Percentiles rank a stretch among this genome's conserved stretches.
These are phyloP conservation scores for Eucalyptus erythrocorys DNA, from an alignment of 345 rosid genomes.

Conservation along the genomic window DNA sequence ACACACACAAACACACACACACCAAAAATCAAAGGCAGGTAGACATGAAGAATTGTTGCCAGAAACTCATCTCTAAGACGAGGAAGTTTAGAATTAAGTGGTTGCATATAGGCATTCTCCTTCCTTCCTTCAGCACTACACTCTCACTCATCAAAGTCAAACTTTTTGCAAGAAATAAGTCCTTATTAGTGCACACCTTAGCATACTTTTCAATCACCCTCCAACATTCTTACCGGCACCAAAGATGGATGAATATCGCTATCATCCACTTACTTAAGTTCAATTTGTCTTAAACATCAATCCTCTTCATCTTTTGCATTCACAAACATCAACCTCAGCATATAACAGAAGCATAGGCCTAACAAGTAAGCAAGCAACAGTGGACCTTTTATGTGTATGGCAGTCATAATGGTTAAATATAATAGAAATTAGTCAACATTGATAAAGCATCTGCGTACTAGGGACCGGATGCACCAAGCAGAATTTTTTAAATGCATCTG, in stretches of 20 bases:
- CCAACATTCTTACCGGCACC: neutral
- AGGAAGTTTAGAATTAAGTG: neutral
- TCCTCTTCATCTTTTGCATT: neutral
- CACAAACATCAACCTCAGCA: neutral
- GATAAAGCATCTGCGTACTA: neutral
- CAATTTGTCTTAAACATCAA: neutral
- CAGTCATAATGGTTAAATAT: neutral
- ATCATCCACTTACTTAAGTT: neutral
- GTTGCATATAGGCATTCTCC: neutral
- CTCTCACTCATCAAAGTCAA: neutral
- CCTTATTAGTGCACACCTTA: neutral
- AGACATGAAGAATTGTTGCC: neutral
- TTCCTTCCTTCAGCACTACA: neutral
- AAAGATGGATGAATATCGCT: neutral
- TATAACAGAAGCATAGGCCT: neutral
- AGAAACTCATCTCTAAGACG: neutral
- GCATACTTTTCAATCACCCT: neutral
- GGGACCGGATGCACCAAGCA: neutral
- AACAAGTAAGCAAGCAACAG: neutral
- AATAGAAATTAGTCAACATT: neutral
- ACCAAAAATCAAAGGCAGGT: neutral
- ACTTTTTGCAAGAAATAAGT: neutral
- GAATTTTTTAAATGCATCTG: neutral
- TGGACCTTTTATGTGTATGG: neutral
- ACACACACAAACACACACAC: neutral